Conservation (phyloP, 179 eudicot species). For the Silene coronaria region DNA sequence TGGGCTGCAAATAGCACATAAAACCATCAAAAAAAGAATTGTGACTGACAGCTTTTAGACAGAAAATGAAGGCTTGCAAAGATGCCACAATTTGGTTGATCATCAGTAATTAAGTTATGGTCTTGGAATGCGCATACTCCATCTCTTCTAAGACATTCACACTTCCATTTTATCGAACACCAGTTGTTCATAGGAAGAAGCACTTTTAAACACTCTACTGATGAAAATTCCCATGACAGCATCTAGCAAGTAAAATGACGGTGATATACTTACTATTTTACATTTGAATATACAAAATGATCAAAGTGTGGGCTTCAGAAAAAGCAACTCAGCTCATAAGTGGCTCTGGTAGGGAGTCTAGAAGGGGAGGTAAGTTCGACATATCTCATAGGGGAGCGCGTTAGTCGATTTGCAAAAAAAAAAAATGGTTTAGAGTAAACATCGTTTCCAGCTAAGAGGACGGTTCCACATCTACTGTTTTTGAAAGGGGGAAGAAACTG, state of each 20-base stretch:
- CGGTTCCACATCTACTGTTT: too few species aligned
- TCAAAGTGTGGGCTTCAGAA: too few species aligned
- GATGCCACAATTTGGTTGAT: neutral
- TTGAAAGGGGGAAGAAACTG: too few species aligned
- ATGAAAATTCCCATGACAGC: neutral
- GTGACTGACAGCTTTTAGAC: neutral
- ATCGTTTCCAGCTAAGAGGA: too few species aligned
- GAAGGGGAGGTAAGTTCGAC: too few species aligned
- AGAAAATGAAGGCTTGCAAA: neutral
- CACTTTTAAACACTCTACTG: neutral
- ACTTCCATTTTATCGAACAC: neutral
- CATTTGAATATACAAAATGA: too few species aligned
- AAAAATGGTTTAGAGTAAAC: too few species aligned
- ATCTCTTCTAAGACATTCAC: neutral
- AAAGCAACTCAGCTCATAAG: too few species aligned
- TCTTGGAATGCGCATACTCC: neutral
- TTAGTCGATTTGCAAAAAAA: too few species aligned
- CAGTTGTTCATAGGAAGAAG: neutral
- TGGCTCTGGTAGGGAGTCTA: too few species aligned
- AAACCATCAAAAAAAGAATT: slow-evolving; percentile 3
- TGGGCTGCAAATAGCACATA: slow-evolving; percentile 41
- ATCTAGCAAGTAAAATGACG: neutral
- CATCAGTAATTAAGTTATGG: neutral
- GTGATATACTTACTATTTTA: neutral
- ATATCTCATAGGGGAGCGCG: too few species aligned